Conservation (phyloP, 306 rosid species). For the Myrica gale region DNA sequence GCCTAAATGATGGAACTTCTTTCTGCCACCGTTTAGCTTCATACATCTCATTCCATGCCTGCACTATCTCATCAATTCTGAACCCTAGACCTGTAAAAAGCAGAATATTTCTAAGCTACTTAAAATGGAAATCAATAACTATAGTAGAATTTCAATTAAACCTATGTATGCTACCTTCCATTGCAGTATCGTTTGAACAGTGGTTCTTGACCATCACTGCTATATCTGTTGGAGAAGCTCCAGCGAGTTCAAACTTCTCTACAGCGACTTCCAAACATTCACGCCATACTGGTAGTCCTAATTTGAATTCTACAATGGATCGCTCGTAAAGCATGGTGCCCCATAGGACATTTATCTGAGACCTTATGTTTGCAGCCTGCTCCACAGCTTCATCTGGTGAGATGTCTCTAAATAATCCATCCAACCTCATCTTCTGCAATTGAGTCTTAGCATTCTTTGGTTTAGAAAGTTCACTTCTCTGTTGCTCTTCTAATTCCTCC, state of each 20-base stretch:
- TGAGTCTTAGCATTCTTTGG: slow-evolving; percentile 37
- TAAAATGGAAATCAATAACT: neutral
- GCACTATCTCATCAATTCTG: slow-evolving; percentile 79
- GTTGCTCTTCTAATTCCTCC: slow-evolving; percentile 57
- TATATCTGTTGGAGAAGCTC: slow-evolving; percentile 77
- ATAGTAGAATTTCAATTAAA: slow-evolving; percentile 14
- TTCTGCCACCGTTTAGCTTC: slow-evolving; percentile 74
- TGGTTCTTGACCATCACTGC: slow-evolving; percentile 84
- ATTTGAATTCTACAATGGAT: slow-evolving; percentile 70
- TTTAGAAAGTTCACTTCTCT: slow-evolving; percentile 36
- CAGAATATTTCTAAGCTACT: slow-evolving; percentile 7
- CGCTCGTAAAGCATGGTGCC: slow-evolving; percentile 89
- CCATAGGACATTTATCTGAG: slow-evolving; percentile 79
- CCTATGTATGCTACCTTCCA: slow-evolving; percentile 50
- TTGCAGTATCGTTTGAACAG: slow-evolving; percentile 58
- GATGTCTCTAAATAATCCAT: slow-evolving; percentile 40
- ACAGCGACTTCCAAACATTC: slow-evolving; percentile 68
- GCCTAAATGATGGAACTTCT: slow-evolving; percentile 76
- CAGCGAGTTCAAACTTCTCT: slow-evolving; percentile 81
- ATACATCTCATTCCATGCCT: slow-evolving; percentile 85
- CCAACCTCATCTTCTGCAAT: slow-evolving; percentile 50
- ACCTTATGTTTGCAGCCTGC: slow-evolving; percentile 62
- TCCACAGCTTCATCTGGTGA: slow-evolving; percentile 55
- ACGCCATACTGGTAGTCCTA: slow-evolving; percentile 69
- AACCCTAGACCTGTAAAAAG: slow-evolving; percentile 60